Conservation (phyloP, 495 filamentous ascomycete species). For the Annulohypoxylon nitens region DNA sequence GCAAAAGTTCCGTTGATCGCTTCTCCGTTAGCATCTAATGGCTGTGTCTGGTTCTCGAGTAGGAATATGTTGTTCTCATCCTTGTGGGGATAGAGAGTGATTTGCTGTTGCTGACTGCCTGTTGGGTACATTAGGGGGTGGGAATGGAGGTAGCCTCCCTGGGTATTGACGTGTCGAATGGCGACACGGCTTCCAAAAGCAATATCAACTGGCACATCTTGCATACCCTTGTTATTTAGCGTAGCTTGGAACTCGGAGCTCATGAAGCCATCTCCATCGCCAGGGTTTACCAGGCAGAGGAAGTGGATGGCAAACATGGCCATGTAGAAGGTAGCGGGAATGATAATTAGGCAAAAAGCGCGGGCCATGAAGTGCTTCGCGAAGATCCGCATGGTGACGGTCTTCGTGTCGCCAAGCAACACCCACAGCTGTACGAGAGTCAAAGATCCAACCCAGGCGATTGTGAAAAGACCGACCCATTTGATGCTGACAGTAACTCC, state of each 20-base stretch:
- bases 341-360: conserved; percentile 90
- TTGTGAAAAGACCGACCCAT: conserved; percentile 99
- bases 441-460: conserved; percentile 95
- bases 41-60: conserved; percentile 95
- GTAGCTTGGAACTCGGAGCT: conserved; percentile 99
- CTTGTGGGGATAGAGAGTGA: conserved; percentile 98
- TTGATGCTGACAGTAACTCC: conserved; percentile 96
- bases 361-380: conserved; percentile 96
- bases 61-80: conserved; percentile 98
- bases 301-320: conserved; percentile 98
- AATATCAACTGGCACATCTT: conserved; percentile 92
- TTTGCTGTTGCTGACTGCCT: conserved; percentile 97
- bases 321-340: conserved; percentile 91
- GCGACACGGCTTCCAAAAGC: conserved; percentile 86
- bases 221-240: conserved; percentile 94
- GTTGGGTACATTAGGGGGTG: conserved; percentile 97
- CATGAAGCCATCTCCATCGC: conserved; percentile 99
- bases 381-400: conserved; percentile 85
- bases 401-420: conserved; percentile 86
- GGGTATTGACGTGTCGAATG: conserved; percentile 94
- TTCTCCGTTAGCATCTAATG: conserved; percentile 77
- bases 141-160: conserved; percentile 97
- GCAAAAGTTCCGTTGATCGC: conserved; percentile 83
- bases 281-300: conserved; percentile 89
- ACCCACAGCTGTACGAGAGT: conserved; percentile 95